phyloP scores from a whole-genome alignment of 78 protist species.

The Guillardia theta region DNA sequence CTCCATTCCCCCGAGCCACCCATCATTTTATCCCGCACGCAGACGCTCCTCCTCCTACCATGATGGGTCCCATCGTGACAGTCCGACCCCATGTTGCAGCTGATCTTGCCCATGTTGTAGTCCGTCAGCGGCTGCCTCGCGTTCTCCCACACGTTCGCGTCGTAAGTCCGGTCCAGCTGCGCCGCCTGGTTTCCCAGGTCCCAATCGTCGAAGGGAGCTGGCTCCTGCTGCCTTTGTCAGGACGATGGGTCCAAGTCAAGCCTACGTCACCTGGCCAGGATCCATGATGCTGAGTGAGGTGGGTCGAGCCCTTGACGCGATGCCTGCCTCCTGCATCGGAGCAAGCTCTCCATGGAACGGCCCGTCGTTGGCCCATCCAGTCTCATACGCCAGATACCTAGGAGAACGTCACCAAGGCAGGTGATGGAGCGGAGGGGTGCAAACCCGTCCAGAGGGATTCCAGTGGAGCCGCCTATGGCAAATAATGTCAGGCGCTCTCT shows the following conservation, averaged over 20 bases:
- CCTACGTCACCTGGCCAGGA: no score
- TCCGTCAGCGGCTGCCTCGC: background rate
- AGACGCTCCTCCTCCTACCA: background rate
- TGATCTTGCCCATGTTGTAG: background rate
- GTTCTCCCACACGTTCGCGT: background rate
- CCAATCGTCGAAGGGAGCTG: background rate
- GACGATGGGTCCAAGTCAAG: no score
- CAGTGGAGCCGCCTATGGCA: no score
- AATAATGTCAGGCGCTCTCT: no score
- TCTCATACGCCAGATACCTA: background rate
- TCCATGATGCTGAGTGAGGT: background rate
- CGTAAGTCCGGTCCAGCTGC: background rate
- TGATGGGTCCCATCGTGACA: conserved; percentile 16
- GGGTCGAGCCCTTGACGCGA: background rate
- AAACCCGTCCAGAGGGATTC: conserved; percentile 9
- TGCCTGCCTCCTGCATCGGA: conserved; percentile 31
- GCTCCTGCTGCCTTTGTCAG: no score
- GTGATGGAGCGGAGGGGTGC: background rate
- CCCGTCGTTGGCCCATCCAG: background rate
- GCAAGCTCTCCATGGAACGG: conserved; percentile 24
- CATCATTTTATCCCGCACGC: background rate
- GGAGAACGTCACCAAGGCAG: background rate
- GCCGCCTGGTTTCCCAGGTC: conserved; percentile 10
- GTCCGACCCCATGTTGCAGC: conserved; percentile 8
- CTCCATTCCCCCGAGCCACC: background rate